Conservation (phyloP, 2,329 filamentous ascomycete genomes). For the Clathrospora elynae region DNA sequence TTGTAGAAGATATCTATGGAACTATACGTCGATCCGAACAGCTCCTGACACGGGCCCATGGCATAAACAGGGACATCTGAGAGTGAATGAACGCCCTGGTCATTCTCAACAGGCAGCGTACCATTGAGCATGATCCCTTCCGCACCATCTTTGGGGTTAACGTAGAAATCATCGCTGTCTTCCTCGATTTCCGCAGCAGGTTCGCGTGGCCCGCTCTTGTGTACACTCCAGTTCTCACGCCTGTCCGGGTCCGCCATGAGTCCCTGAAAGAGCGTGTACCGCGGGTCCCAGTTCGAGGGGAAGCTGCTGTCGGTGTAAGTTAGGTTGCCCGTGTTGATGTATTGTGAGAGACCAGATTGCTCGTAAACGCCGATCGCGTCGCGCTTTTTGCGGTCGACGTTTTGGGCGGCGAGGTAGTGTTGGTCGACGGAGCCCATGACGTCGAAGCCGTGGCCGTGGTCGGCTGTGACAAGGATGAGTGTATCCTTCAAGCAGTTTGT, state of each 20-base stretch:
- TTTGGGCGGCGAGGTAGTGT: slow-evolving; percentile 70
- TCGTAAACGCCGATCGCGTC: slow-evolving; percentile 75
- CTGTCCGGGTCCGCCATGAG: slow-evolving; percentile 73
- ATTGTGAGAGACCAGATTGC: slow-evolving; percentile 75
- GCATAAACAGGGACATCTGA: slow-evolving; percentile 66
- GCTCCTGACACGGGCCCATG: slow-evolving; percentile 76
- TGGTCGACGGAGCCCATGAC: slow-evolving; percentile 84
- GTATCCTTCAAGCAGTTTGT: slow-evolving; percentile 74
- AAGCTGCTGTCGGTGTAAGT: slow-evolving; percentile 77
- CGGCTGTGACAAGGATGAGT: slow-evolving; percentile 79
- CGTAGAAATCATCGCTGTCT: slow-evolving; percentile 63
- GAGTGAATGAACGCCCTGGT: slow-evolving; percentile 58
- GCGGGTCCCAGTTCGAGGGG: slow-evolving; percentile 82
- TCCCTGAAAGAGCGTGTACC: slow-evolving; percentile 78
- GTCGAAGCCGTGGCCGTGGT: slow-evolving; percentile 88
- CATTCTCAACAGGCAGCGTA: slow-evolving; percentile 66
- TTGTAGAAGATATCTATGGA: slow-evolving; percentile 77
- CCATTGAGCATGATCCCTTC: slow-evolving; percentile 77
- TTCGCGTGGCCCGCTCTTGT: slow-evolving; percentile 66
- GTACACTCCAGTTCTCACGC: slow-evolving; percentile 76
- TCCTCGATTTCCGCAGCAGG: slow-evolving; percentile 63
- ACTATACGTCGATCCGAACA: slow-evolving; percentile 72
- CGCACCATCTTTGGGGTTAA: slow-evolving; percentile 68
- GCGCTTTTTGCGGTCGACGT: slow-evolving; percentile 72
- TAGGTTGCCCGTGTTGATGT: slow-evolving; percentile 65